Evolutionary conservation across 2,329 filamentous ascomycete species (phyloP).

Genomic region (Diaporthe vexans): DNA sequence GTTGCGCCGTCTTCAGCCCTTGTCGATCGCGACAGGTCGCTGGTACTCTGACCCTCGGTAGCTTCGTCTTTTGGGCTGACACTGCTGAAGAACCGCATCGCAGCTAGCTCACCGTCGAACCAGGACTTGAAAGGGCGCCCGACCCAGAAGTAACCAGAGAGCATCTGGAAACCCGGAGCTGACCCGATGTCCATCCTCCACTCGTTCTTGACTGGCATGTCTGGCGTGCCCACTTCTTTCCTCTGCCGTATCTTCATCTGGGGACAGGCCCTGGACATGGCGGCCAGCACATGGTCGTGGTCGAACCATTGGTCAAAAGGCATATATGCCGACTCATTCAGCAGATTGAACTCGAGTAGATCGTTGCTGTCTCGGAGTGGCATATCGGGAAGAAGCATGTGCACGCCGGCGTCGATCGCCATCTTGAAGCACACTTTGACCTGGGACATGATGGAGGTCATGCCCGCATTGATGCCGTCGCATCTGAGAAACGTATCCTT

Average conservation of each 20-base stretch:
- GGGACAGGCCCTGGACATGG: conserved; percentile 45
- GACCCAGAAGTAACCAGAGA: conserved; percentile 40
- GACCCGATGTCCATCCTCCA: conserved; percentile 35
- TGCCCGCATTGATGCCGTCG: conserved; percentile 47
- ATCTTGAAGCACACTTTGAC: conserved; percentile 51
- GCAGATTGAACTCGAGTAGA: conserved; percentile 48
- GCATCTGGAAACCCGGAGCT: conserved; percentile 25
- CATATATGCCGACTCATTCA: conserved; percentile 46
- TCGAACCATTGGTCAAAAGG: conserved; percentile 51
- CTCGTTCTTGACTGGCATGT: conserved; percentile 24
- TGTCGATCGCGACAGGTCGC: conserved; percentile 26
- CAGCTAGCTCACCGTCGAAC: conserved; percentile 34
- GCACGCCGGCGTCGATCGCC: conserved; percentile 48
- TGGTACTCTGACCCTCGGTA: conserved; percentile 32
- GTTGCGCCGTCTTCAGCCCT: conserved; percentile 47
- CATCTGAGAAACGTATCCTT: conserved; percentile 47
- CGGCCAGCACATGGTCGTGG: conserved; percentile 44
- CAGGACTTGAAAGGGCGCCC: conserved; percentile 37
- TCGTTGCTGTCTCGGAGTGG: conserved; percentile 47
- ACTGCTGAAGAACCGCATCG: conserved; percentile 25
- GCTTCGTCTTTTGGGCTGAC: conserved; percentile 26
- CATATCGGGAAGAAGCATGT: conserved; percentile 48
- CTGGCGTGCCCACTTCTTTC: conserved; percentile 32
- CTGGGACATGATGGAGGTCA: conserved; percentile 50
- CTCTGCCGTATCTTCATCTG: conserved; percentile 48